Percentiles rank a stretch among this genome's conserved stretches.
Conservation (phyloP, 306 rosid genomes). For the Mimosa pudica region DNA sequence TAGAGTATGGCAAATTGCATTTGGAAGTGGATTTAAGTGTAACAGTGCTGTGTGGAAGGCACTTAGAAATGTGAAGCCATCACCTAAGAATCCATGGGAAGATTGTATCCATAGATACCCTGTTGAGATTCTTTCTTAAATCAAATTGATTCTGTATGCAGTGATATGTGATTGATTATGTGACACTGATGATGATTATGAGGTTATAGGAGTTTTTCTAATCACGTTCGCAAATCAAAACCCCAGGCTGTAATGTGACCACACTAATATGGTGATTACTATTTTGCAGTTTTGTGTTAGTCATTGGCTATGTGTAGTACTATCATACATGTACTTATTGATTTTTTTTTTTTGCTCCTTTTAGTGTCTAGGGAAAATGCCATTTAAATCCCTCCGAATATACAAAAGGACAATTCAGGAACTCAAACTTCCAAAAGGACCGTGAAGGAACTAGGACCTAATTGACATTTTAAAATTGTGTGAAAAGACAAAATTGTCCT, state of each 20-base stretch:
- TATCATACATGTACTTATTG: not conserved
- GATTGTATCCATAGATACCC: slow-evolving; percentile 64
- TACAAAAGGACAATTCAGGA: too few relatives aligned
- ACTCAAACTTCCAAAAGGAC: too few relatives aligned
- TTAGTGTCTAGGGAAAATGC: too few relatives aligned
- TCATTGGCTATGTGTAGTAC: not conserved
- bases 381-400: too few relatives aligned
- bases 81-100: slow-evolving; percentile 56
- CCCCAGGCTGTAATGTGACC: not conserved
- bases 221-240: not conserved
- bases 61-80: slow-evolving; percentile 47
- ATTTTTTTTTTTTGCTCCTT: not conserved
- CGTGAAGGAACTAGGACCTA: too few relatives aligned
- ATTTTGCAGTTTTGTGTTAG: not conserved
- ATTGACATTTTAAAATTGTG: too few relatives aligned
- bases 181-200: not conserved
- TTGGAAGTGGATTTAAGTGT: slow-evolving; percentile 71
- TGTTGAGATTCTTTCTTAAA: slow-evolving; percentile 17
- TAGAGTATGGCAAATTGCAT: slow-evolving; percentile 67
- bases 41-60: slow-evolving; percentile 75
- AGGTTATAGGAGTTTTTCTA: too few relatives aligned
- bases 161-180: not conserved
- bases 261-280: not conserved
- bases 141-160: not conserved
- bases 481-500: too few relatives aligned